These are phyloP conservation scores for Aureobasidium vineae DNA, from an alignment of 2,329 filamentous ascomycete genomes.

Conservation along the genomic window DNA sequence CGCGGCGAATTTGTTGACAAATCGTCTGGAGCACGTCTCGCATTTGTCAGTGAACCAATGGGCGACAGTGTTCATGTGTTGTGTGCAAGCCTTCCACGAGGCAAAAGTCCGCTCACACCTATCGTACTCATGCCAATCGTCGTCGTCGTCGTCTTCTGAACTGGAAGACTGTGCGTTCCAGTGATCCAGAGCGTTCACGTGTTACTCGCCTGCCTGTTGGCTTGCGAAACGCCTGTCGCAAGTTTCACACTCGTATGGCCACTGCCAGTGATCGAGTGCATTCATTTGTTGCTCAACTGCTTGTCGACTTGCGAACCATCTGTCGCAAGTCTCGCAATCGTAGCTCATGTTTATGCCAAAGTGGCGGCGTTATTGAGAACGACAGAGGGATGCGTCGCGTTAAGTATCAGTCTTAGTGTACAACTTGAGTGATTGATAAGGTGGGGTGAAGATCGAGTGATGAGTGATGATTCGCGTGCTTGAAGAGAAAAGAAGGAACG, in stretches of 20 bases:
- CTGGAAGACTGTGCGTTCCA: background rate
- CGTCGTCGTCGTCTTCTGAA: background rate
- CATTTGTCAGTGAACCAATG: background rate
- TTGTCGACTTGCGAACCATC: background rate
- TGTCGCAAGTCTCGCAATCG: background rate
- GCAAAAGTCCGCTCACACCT: background rate
- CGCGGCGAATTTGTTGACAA: background rate
- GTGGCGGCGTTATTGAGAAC: background rate
- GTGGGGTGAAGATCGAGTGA: background rate
- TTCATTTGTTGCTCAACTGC: background rate
- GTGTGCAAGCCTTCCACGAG: background rate
- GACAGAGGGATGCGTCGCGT: background rate
- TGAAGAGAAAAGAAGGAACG: background rate
- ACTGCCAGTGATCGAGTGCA: background rate
- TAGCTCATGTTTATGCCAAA: background rate
- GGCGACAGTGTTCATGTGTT: background rate
- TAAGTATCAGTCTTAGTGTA: background rate
- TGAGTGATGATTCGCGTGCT: background rate
- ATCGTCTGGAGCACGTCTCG: background rate
- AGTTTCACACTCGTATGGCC: background rate
- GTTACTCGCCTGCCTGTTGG: background rate
- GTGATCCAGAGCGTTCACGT: background rate
- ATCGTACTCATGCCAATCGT: background rate
- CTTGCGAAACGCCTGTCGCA: background rate
- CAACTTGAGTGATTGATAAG: background rate